Evolutionary conservation across 331 rosid species (phyloP).

Genomic region (Rosa hybrid): DNA sequence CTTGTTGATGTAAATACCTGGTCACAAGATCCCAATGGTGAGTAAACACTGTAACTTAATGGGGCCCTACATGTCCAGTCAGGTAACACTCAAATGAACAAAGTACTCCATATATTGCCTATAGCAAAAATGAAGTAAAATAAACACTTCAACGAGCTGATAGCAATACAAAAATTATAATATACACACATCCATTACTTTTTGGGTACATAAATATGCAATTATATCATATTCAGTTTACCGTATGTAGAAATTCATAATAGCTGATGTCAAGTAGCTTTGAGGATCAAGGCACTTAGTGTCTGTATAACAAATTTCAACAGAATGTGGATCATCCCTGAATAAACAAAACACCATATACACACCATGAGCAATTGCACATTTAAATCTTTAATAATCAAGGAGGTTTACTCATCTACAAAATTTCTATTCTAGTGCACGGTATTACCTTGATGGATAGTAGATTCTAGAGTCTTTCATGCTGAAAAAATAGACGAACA

Average conservation of each 20-base stretch:
- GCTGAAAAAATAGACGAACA: conserved; percentile 46
- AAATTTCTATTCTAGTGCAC: background rate
- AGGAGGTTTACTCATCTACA: conserved; percentile 9
- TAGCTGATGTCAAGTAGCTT: conserved; percentile 80
- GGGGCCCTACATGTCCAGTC: background rate
- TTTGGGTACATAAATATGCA: conserved; percentile 1
- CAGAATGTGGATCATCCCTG: conserved; percentile 88
- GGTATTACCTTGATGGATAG: conserved; percentile 83
- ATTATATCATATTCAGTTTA: conserved; percentile 30
- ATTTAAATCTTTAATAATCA: background rate
- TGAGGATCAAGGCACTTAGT: conserved; percentile 74
- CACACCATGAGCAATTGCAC: conserved; percentile 5
- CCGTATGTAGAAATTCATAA: conserved; percentile 93
- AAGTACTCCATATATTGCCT: background rate
- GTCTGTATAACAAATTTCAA: conserved; percentile 70
- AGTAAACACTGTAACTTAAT: background rate
- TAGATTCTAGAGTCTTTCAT: conserved; percentile 69
- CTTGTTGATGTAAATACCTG: conserved; percentile 81
- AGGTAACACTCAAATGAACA: background rate
- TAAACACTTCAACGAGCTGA: background rate
- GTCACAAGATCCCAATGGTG: conserved; percentile 28
- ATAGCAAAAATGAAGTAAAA: background rate
- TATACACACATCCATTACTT: background rate
- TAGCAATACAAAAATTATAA: background rate
- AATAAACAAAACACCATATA: conserved; percentile 30